phyloP scores from a whole-genome alignment of 495 filamentous ascomycete genomes.

The Achaetomiella virescens region DNA sequence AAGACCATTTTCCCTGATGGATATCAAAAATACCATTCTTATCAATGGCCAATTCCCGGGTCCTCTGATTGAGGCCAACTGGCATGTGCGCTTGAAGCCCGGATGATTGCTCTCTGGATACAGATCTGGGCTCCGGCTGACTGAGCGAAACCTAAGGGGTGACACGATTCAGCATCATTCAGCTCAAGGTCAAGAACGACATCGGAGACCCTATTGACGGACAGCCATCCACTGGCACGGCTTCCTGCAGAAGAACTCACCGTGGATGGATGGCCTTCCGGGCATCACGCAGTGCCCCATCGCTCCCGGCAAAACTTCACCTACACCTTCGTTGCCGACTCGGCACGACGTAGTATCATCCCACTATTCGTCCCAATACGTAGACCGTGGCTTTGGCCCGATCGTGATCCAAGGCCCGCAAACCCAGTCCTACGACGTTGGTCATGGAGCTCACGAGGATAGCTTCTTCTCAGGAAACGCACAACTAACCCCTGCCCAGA shows the following conservation, averaged over 20 bases:
- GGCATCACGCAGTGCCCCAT: conserved; percentile 46
- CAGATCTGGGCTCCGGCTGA: no score
- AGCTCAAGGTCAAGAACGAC: not conserved
- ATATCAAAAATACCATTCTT: not conserved
- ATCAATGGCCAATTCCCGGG: not conserved
- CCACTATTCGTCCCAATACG: conserved; percentile 49
- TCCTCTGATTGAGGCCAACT: not conserved
- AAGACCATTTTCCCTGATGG: not conserved
- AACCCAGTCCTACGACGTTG: conserved; percentile 38
- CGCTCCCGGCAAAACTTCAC: conserved; percentile 41
- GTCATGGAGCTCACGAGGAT: no score
- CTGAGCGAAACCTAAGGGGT: not conserved
- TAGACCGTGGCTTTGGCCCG: conserved; percentile 42
- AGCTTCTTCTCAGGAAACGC: not conserved
- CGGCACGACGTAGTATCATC: conserved; percentile 53
- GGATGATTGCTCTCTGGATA: no score
- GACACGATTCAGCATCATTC: not conserved
- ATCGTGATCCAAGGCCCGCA: conserved; percentile 34
- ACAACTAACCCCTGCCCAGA: not conserved
- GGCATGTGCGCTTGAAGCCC: not conserved
- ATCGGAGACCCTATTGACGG: not conserved
- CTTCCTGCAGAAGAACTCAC: conserved; percentile 27
- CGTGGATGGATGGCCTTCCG: conserved; percentile 40
- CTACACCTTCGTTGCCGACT: conserved; percentile 45
- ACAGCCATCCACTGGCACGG: conserved; percentile 38